Evolutionary conservation across 495 filamentous ascomycete genomes (phyloP).

Genomic region (Friedmanniomyces simplex): DNA sequence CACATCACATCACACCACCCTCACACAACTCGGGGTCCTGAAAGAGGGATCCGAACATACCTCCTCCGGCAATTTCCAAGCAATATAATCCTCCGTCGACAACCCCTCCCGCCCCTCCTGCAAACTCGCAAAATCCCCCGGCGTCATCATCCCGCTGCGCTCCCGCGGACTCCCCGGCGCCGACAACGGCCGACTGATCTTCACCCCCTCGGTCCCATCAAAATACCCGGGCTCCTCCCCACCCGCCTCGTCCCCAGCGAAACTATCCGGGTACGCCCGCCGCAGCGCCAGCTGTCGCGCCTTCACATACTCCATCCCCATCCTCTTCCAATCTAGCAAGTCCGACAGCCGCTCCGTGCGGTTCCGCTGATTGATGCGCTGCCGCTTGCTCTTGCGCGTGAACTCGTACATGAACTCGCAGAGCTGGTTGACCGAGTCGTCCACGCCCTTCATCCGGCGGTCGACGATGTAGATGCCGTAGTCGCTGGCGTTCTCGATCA

Average conservation of each 20-base stretch:
- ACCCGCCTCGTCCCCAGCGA: conserved; percentile 57
- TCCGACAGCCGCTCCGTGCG: conserved; percentile 93
- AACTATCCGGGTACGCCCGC: conserved; percentile 82
- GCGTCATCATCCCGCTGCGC: conserved; percentile 95
- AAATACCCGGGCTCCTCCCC: conserved; percentile 62
- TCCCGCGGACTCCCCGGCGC: conserved; percentile 87
- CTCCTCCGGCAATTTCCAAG: conserved; percentile 86
- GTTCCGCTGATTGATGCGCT: conserved; percentile 97
- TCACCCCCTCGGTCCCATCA: conserved; percentile 67
- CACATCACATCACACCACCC: not conserved
- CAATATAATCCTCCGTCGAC: conserved; percentile 92
- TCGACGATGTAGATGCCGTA: conserved; percentile 99
- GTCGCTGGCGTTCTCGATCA: conserved; percentile 94
- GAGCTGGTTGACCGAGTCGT: conserved; percentile 94
- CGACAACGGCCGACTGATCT: conserved; percentile 86
- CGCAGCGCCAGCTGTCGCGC: conserved; percentile 85
- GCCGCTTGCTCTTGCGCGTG: conserved; percentile 81
- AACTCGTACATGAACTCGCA: conserved; percentile 91
- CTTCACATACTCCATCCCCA: conserved; percentile 99
- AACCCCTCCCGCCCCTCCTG: conserved; percentile 91
- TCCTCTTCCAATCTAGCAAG: conserved; percentile 95
- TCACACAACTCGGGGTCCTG: too few relatives aligned
- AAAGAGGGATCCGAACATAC: conserved; percentile 9
- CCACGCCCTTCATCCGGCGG: conserved; percentile 87
- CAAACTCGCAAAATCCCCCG: conserved; percentile 90